Evolutionary conservation across 164 flowering plant species (phyloP).

Genomic region (Sextonia rubra): DNA sequence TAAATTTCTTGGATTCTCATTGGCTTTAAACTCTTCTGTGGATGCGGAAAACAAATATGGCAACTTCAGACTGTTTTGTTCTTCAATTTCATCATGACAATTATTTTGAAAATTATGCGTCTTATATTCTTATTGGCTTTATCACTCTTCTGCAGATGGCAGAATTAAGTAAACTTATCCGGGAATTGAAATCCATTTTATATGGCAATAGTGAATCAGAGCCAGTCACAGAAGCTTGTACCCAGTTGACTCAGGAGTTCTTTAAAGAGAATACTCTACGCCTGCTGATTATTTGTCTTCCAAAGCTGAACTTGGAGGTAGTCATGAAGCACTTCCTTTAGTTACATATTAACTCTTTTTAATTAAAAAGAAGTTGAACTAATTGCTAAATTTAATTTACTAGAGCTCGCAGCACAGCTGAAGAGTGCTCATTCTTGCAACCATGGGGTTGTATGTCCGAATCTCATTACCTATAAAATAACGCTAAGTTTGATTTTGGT

Average conservation of each 20-base stretch:
- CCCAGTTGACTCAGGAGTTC: conserved; percentile 87
- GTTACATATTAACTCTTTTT: not conserved
- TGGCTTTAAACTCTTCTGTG: conserved; percentile 16
- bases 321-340: not conserved
- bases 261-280: conserved; percentile 76
- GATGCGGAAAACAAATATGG: conserved; percentile 63
- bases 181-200: conserved; percentile 71
- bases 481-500: too few relatives aligned
- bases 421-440: too few relatives aligned
- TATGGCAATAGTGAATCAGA: conserved; percentile 91
- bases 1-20: not conserved
- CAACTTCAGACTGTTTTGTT: too few relatives aligned
- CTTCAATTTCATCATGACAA: too few relatives aligned
- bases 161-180: conserved; percentile 59
- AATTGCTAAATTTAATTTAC: too few relatives aligned
- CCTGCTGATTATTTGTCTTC: conserved; percentile 64
- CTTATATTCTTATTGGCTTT: not conserved
- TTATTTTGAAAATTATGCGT: too few relatives aligned
- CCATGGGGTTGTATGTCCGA: too few relatives aligned
- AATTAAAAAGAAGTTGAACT: too few relatives aligned
- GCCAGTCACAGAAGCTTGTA: conserved; percentile 88
- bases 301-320: conserved; percentile 90
- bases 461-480: too few relatives aligned
- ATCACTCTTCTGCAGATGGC: conserved; percentile 46
- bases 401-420: too few relatives aligned